Base-by-base conservation (phyloP, 2,329 filamentous ascomycete genomes). In the Neobulgaria alba region DNA sequence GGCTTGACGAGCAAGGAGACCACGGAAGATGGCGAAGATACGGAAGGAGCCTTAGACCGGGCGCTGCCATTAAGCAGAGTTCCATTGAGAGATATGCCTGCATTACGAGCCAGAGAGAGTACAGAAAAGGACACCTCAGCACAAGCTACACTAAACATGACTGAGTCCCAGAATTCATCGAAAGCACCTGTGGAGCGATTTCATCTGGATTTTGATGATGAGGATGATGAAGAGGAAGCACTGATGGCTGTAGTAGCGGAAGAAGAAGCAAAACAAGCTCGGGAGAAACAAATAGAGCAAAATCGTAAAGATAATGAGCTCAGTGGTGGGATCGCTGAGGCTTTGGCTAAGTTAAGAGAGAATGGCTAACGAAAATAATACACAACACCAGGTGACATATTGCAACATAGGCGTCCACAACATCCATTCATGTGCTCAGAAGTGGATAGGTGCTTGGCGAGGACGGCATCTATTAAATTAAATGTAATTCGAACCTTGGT, bases 301-400 rank as follows among this genome's bases (percentile, higher is more conserved):
- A 40, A 52, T 15, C 50, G 48, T 30, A 61, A 58, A 45, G 61
- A 63, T 26, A 66, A 72, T 4, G 60, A 68, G 21, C 60, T 82
- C 4, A 69, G 68, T 45, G 74, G 68, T 33, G 76, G 78, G 2
- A 62, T 82, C 34, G 75, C 77, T 33, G 75, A 73, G 21, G 78
- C 78, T 12, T 55, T 82, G 45, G 76, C 76, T 5, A 77, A 64
- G 48, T 58, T 82, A 17, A 46, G 54, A 38, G 42, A 49, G 10
- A 52, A 45, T 4, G 29, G 39, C 30, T 46, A 40, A 39, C 10
- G 7, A 26, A 26, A 26, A n/a, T n/a, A n/a, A n/a, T n/a, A n/a
- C n/a, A n/a, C n/a, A n/a, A n/a, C n/a, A n/a, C n/a, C n/a, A n/a
- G n/a, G n/a, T n/a, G n/a, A n/a, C n/a, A n/a, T n/a, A n/a, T n/a